Base-by-base conservation (phyloP, 306 rosid genomes). In the Castanospermum australe region DNA sequence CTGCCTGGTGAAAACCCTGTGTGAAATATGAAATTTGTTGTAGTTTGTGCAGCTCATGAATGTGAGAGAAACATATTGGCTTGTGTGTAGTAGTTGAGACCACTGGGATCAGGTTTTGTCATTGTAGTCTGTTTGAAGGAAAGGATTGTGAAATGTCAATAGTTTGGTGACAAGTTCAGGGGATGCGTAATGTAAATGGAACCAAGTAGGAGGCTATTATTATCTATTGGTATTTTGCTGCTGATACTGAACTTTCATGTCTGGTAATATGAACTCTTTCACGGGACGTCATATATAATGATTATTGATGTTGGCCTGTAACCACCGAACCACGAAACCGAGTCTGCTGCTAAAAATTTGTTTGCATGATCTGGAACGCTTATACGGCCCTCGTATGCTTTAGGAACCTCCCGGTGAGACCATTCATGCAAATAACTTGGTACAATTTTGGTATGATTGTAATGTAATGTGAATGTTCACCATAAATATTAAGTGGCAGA, bases 1-100 rank as follows among this genome's bases (percentile, higher is more conserved):
- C 91, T 92, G 33, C 99, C 98, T 2, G 99, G 99, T 24, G 98
- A 92, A 77, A 88, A 77, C 24, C 85, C 87, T 68, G 68, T 80
- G 75, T 96, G 92, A 91, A 62, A 63, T 84, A 56, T 85, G 76
- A 47, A 60, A 70, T 18, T 55, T 86, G 12, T 65, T 42, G 28
- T 73, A 64, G 75, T 42, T 72, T 73, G 80, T 86, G 87, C 84
- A 78, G 83, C 67, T 80, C 80, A 50, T 87, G 86, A 74, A 79
- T 79, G 77, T 82, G 93, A 83, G 79, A 45, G 88, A 62, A 72
- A 79, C 69, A 79, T 54, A 47, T 83, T 44, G 73, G 78, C 76
- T 81, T 85, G 91, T 86, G 90, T 87, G 89, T 57, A 88, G 87
- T 79, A 88, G 87, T 79, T 82, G 89, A 81, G 87, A 77, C 14